Conservation (phyloP, 495 filamentous ascomycete genomes). For the Tuber indicum region DNA sequence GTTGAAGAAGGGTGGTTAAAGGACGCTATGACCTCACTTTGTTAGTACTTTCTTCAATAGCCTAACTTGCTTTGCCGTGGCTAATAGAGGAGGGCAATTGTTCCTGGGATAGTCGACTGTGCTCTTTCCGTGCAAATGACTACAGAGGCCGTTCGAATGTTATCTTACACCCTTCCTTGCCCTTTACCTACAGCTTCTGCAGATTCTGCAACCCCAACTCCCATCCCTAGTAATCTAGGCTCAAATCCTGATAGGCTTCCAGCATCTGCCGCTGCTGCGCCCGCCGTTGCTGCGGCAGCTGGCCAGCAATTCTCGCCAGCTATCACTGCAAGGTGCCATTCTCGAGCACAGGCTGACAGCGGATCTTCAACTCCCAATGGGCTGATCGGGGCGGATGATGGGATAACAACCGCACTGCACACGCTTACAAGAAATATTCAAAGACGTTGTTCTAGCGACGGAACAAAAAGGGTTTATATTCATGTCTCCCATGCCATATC, state of each 20-base stretch:
- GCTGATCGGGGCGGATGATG: slow-evolving; percentile 31
- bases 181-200: slow-evolving; percentile 37
- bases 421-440: slow-evolving; percentile 40
- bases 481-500: slow-evolving; percentile 42
- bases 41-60: slow-evolving; percentile 25
- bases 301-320: slow-evolving; percentile 39
- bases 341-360: slow-evolving; percentile 21
- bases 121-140: slow-evolving; percentile 32
- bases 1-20: slow-evolving; percentile 38
- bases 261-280: slow-evolving; percentile 37
- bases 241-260: slow-evolving; percentile 37
- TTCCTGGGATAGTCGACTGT: slow-evolving; percentile 31
- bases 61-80: slow-evolving; percentile 12
- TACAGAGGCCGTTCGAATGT: slow-evolving; percentile 41
- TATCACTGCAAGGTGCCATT: slow-evolving; percentile 36
- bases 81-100: slow-evolving; percentile 21
- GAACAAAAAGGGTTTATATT: slow-evolving; percentile 37
- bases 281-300: slow-evolving; percentile 40
- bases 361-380: slow-evolving; percentile 34
- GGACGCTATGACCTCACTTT: slow-evolving; percentile 35
- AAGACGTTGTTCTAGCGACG: slow-evolving; percentile 26
- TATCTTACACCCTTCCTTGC: slow-evolving; percentile 44
- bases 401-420: slow-evolving; percentile 40
- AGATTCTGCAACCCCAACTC: slow-evolving; percentile 30
- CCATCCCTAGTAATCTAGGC: slow-evolving; percentile 32